Evolutionary conservation across 2,329 filamentous ascomycete genomes (phyloP), one percentile per base, ranked within the genome.

Genomic region (Dactylonectria estremocensis): DNA sequence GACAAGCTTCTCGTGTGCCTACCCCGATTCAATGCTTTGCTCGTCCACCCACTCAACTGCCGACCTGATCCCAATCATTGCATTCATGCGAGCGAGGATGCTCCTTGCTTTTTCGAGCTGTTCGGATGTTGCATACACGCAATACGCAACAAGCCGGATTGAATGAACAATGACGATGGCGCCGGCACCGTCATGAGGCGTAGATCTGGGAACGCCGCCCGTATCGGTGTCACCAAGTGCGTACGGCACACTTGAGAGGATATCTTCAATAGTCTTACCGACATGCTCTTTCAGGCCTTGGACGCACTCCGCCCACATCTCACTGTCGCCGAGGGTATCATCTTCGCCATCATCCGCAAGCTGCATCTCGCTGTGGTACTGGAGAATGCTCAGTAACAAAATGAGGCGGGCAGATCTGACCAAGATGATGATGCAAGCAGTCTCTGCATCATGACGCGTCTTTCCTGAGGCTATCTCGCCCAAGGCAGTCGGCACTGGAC

Each of bases 361-460:
- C 20, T 70, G 67, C 22, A 74, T 58, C 24, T 55, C 68, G 3
- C 55, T 62, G 13, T 75, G 72, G 50, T 77, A 77, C 5, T 75
- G 52, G 8, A 80, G 70, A 64, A 80, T 72, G 33, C 71, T 77
- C 48, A 77, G 60, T 7, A 80, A 54, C 1, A 80, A 49, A 1
- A 80, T 79, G 3, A 80, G 70, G 1, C 78, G 74, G 4, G 76
- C 74, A 1, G 78, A 78, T 7, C 78, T 74, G 3, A 80, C 64
- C 11, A 80, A 59, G 22, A 80, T 76, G 37, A 80, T 76, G 31
- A 72, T 79, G 59, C 78, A 80, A 0, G 78, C 78, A 9, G 78
- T 80, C 53, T 79, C 77, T 2, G 72, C 67, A 50, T 80, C 78
- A 61, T 75, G 80, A 59, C 73, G 71, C 5, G 55, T 69, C 6